Evolutionary conservation across 1,139 yeast species (phyloP), one percentile per base, ranked within the genome.

Genomic region (Arxiozyma telluris): DNA sequence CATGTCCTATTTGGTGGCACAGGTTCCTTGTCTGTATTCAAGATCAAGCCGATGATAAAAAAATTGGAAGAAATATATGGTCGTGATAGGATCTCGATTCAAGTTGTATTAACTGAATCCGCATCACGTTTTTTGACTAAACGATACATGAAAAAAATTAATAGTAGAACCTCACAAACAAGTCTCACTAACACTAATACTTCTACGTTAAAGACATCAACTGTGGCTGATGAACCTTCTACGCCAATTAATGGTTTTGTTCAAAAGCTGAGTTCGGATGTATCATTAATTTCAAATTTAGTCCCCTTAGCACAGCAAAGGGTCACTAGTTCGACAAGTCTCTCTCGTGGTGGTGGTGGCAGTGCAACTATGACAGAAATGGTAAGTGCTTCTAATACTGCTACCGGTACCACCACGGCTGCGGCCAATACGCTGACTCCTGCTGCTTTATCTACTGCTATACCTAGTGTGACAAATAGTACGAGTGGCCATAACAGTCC

Each of bases 1-100:
- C 98, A 91, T 71, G 81, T 91, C 22, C 74, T 91, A 55, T 75
- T 91, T 55, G 97, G 96, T 2, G 95, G 90, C 1, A 89, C 96
- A 61, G 98, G 97, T 2, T 89, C 96, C 0, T 75, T 87, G 51
- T 84, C 95, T 4, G 84, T 90, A 4, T 77, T 80, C 56, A 88
- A 90, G 70, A 80, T 90, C 51, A 83, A 87, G 61, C 73, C 80
- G 50, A 88, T 90, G 58, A 84, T 89, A 46, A 74, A 77, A 63
- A 89, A 87, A 71, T 75, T 90, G 54, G 86, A 84, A 60, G 94
- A 88, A 58, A 83, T 89, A 41, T 90, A 87, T 67, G 84, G 90
- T 4, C 61, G 64, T 53, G 85, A 87, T 54, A 83, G 81, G 61
- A 81, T 88, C 1, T 79, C 88, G 1, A 84, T 91, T 58, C 96